These are phyloP conservation scores for Albophoma yamanashiensis DNA, from an alignment of 2,329 filamentous ascomycete genomes.

Conservation along the genomic window DNA sequence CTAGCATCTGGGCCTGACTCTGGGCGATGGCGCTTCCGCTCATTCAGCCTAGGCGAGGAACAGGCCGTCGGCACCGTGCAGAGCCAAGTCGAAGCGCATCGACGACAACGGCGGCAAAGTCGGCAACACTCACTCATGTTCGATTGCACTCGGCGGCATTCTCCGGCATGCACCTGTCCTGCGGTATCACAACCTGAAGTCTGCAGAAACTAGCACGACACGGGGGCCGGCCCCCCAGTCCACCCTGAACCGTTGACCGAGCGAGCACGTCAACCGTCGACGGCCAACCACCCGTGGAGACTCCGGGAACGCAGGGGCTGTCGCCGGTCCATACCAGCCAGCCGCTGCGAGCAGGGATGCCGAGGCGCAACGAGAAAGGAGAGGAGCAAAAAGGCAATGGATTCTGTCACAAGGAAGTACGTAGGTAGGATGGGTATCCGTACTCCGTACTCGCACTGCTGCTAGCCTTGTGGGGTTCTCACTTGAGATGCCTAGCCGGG, in stretches of 20 bases:
- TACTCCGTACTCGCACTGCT: no score
- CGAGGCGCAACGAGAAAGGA: neutral
- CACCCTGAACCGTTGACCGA: neutral
- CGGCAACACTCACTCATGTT: neutral
- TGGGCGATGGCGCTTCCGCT: neutral
- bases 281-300: neutral
- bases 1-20: neutral
- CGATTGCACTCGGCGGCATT: neutral
- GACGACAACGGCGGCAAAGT: neutral
- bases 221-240: neutral
- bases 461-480: neutral
- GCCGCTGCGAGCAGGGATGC: neutral
- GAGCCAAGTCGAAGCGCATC: neutral
- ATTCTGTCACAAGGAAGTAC: no score
- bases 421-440: no score
- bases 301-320: neutral
- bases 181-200: neutral
- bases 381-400: neutral
- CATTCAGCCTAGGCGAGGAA: neutral
- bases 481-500: neutral
- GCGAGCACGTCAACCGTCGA: neutral
- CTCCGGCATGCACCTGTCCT: neutral
- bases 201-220: neutral
- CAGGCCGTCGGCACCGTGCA: neutral
- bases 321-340: neutral